Conservation (phyloP, 495 filamentous ascomycete genomes). For the Podospora pseudocomata region DNA sequence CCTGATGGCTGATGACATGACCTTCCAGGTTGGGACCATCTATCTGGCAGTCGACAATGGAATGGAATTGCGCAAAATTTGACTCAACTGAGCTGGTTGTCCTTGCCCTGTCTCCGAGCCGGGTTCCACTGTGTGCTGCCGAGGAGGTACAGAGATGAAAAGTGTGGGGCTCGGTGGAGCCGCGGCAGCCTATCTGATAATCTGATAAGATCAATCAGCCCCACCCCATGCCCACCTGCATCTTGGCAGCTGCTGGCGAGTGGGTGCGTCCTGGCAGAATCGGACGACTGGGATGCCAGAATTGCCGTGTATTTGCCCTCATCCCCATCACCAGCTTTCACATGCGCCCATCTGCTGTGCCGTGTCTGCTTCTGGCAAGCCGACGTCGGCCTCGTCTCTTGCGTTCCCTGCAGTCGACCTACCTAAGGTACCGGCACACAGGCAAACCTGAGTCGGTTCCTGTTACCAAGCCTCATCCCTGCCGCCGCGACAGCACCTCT, state of each 20-base stretch:
- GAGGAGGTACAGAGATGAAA: not conserved
- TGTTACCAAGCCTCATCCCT: too few species aligned
- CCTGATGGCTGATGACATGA: too few species aligned
- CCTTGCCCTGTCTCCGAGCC: not conserved
- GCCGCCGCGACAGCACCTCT: too few species aligned
- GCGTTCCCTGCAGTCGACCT: not conserved
- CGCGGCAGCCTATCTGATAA: not conserved
- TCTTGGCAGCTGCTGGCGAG: not conserved
- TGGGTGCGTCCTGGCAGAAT: not conserved
- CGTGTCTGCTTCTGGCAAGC: conserved; percentile 1
- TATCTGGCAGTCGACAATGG: not conserved
- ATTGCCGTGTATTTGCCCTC: not conserved
- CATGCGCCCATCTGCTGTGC: not conserved
- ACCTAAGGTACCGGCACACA: too few species aligned
- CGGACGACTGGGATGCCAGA: not conserved
- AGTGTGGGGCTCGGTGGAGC: not conserved
- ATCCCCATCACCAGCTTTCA: not conserved
- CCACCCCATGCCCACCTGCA: not conserved
- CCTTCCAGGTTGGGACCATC: too few species aligned
- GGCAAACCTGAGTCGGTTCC: too few species aligned
- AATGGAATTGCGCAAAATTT: not conserved
- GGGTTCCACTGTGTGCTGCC: not conserved
- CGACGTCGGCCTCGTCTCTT: conserved; percentile 2
- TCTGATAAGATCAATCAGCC: not conserved
- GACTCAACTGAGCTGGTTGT: not conserved